Percentiles rank a stretch among this genome's conserved stretches.
phyloP scores from a whole-genome alignment of 2,329 filamentous ascomycete genomes.

The Trichophaea hybrida region DNA sequence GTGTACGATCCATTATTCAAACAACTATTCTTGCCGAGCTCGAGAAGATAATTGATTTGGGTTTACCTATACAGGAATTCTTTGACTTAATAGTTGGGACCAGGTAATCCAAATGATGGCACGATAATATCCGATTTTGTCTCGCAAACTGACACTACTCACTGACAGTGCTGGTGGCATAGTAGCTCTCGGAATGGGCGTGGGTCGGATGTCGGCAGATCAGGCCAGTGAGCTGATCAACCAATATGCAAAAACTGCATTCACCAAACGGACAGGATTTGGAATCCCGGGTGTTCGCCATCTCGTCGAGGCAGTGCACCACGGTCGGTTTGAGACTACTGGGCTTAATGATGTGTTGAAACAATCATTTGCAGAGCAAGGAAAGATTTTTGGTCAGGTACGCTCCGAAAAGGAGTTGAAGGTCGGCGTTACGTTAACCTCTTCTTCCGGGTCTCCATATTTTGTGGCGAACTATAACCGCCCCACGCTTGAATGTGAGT shows the following conservation, averaged over 20 bases:
- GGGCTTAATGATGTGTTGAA: conserved; percentile 31
- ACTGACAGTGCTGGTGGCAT: conserved; percentile 33
- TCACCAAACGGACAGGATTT: conserved; percentile 31
- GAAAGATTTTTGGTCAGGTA: conserved; percentile 31
- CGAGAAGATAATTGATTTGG: conserved; percentile 31
- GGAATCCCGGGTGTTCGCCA: conserved; percentile 30
- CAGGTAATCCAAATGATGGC: conserved; percentile 24
- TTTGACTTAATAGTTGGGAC: conserved; percentile 39
- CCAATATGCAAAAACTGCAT: conserved; percentile 32
- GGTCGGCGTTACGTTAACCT: conserved; percentile 35
- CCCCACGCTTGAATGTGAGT: conserved; percentile 22
- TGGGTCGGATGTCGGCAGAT: conserved; percentile 31
- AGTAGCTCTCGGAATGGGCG: conserved; percentile 34
- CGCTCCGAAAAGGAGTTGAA: conserved; percentile 22
- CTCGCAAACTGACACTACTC: neutral
- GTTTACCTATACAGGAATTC: conserved; percentile 34
- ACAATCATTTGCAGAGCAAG: conserved; percentile 30
- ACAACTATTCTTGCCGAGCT: conserved; percentile 34
- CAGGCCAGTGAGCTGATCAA: conserved; percentile 33
- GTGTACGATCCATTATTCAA: conserved; percentile 36
- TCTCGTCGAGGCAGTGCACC: conserved; percentile 28
- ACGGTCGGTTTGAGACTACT: conserved; percentile 29
- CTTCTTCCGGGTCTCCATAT: conserved; percentile 30
- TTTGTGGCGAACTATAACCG: conserved; percentile 37
- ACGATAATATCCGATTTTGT: neutral